Conservation (phyloP, 2,329 filamentous ascomycete genomes). For the Talaromyces sp. region DNA sequence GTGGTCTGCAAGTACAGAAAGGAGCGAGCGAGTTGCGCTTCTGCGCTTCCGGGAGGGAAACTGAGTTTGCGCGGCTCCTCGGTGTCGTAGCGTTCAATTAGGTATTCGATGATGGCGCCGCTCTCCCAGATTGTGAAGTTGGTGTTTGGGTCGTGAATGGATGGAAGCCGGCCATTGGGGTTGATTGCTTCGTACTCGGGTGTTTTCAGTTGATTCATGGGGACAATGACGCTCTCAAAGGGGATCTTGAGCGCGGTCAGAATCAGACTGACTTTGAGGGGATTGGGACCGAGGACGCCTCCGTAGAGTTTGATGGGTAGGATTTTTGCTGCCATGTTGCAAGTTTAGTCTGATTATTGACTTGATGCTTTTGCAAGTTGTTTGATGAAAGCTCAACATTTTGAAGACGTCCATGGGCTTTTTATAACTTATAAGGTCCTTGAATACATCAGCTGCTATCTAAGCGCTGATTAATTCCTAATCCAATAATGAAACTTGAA, state of each 20-base stretch:
- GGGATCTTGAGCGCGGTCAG: constrained; percentile 28
- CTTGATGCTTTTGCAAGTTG: background rate
- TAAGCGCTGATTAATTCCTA: constrained; percentile 1
- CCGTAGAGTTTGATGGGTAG: constrained; percentile 12
- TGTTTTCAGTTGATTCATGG: constrained; percentile 21
- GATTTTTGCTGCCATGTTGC: background rate
- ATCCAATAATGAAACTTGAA: background rate
- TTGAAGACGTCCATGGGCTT: background rate
- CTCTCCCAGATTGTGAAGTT: constrained; percentile 16
- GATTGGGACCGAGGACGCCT: constrained; percentile 12
- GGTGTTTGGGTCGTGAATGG: constrained; percentile 18
- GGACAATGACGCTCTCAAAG: constrained; percentile 21
- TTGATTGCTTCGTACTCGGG: constrained; percentile 15
- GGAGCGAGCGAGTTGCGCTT: constrained; percentile 8
- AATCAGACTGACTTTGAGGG: constrained; percentile 24
- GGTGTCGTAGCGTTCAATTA: constrained; percentile 16
- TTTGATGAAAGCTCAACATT: background rate
- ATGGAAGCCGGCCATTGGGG: constrained; percentile 15
- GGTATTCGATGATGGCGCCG: constrained; percentile 17
- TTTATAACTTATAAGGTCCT: background rate
- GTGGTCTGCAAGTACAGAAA: constrained; percentile 11
- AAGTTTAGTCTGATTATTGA: background rate
- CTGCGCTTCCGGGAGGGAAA: constrained; percentile 14
- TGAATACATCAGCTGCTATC: background rate
- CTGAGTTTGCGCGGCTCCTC: constrained; percentile 24